phyloP scores from a whole-genome alignment of 2,329 filamentous ascomycete species.

The Myotisia sp. region DNA sequence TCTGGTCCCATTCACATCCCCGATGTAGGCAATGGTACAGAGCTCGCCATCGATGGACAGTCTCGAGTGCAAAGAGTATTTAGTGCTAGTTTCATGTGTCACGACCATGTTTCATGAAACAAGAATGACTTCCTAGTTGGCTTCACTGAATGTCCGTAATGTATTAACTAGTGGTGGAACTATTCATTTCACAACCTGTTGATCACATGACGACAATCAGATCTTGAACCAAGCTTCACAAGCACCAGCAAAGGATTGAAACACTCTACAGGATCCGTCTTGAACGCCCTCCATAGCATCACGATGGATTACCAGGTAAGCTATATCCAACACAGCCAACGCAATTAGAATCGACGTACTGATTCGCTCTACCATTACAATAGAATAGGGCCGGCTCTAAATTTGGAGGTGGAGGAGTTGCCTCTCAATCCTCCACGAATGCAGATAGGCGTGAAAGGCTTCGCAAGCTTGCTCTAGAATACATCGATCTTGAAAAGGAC shows the following conservation, averaged over 20 bases:
- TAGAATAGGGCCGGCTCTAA: conserved; percentile 94
- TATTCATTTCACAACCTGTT: no score
- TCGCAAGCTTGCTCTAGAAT: conserved; percentile 94
- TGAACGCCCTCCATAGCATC: no score
- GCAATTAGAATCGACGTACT: neutral
- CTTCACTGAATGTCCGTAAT: no score
- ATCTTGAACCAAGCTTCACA: no score
- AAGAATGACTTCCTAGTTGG: no score
- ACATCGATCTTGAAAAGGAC: conserved; percentile 97
- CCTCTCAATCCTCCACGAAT: conserved; percentile 83
- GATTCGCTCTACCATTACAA: conserved; percentile 8
- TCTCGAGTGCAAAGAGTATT: conserved; percentile 56
- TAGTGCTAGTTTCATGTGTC: no score
- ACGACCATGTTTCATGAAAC: no score
- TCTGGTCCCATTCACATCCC: conserved; percentile 58
- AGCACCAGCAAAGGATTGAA: no score
- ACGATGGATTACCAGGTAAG: conserved; percentile 42
- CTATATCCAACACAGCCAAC: neutral
- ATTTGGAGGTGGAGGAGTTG: conserved; percentile 93
- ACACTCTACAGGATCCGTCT: no score
- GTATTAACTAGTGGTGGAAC: no score
- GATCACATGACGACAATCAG: no score
- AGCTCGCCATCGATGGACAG: conserved; percentile 62
- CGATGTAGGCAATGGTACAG: conserved; percentile 76
- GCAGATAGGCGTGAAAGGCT: conserved; percentile 94